These are phyloP conservation scores for Boletus subcaerulescens DNA, from an alignment of 768 basidiomycete genomes.

Conservation along the genomic window DNA sequence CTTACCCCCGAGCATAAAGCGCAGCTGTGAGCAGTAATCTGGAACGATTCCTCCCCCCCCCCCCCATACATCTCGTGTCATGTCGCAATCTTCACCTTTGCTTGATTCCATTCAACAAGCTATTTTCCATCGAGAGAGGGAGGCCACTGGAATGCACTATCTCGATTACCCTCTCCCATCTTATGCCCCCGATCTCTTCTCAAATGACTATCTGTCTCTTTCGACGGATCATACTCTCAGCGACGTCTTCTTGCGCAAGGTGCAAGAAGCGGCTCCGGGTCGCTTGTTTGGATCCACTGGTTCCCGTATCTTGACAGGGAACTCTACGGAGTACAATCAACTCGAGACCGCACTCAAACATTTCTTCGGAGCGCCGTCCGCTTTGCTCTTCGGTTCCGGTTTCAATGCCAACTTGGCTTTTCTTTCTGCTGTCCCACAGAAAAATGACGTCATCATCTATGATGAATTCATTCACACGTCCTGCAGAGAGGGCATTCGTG, in stretches of 20 bases:
- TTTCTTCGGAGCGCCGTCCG: conserved; percentile 33
- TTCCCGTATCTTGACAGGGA: conserved; percentile 45
- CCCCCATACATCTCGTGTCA: neutral
- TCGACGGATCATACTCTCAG: conserved; percentile 31
- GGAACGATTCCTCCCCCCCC: neutral
- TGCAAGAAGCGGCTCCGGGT: conserved; percentile 13
- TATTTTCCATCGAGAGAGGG: neutral
- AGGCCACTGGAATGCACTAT: conserved; percentile 1
- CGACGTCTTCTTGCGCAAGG: conserved; percentile 32
- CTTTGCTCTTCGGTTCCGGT: conserved; percentile 52
- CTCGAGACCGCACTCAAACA: conserved; percentile 8
- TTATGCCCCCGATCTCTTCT: conserved; percentile 36
- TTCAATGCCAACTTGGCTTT: conserved; percentile 53
- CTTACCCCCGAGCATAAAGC: neutral
- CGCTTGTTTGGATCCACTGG: conserved; percentile 46
- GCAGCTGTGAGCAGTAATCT: neutral
- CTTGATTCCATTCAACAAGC: conserved; percentile 13
- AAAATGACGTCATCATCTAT: conserved; percentile 46
- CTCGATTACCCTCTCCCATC: conserved; percentile 19
- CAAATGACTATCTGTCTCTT: conserved; percentile 53
- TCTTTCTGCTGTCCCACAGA: conserved; percentile 44
- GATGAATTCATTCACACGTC: conserved; percentile 55
- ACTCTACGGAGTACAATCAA: conserved; percentile 21
- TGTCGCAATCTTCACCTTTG: conserved; percentile 8
- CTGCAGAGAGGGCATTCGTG: conserved; percentile 48